phyloP scores from a whole-genome alignment of 2,329 filamentous ascomycete species.

The Bipolaris cookei region DNA sequence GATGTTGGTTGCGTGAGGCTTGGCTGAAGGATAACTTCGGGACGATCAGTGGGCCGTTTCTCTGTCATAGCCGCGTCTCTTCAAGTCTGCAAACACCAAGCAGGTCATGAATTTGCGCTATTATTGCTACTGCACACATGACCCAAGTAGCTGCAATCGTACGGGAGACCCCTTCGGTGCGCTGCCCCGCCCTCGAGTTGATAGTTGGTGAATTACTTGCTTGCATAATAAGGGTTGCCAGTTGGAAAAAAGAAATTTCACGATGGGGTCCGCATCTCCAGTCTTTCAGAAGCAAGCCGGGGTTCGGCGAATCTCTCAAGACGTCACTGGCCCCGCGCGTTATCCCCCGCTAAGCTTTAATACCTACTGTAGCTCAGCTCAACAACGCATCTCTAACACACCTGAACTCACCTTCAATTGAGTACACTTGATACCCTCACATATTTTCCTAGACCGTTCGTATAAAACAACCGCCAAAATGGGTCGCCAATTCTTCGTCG shows the following conservation, averaged over 20 bases:
- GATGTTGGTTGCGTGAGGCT: constrained; percentile 24
- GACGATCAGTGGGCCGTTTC: constrained; percentile 20
- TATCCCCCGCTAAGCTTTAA: constrained; percentile 25
- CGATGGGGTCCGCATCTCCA: constrained; percentile 29
- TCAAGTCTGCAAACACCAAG: not conserved
- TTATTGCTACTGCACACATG: not conserved
- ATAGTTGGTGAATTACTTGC: not conserved
- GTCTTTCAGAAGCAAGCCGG: constrained; percentile 39
- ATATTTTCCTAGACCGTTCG: constrained; percentile 9
- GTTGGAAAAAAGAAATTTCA: constrained; percentile 13
- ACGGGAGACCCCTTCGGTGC: too few relatives aligned
- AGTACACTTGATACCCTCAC: constrained; percentile 14
- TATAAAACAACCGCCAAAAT: constrained; percentile 65
- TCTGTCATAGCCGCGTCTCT: constrained; percentile 9
- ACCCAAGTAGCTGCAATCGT: not conserved
- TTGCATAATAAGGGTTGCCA: constrained; percentile 7
- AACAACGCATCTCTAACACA: constrained; percentile 25
- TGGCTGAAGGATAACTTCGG: constrained; percentile 21
- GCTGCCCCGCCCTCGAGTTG: not conserved
- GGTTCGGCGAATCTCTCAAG: constrained; percentile 36
- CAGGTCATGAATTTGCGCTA: not conserved
- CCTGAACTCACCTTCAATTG: constrained; percentile 19
- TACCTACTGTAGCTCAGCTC: constrained; percentile 37
- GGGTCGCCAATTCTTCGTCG: constrained; percentile 96
- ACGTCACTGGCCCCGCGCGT: constrained; percentile 31